Percentiles rank a stretch among this genome's conserved stretches.
Evolutionary conservation across 176 grass and related monocot species (phyloP).

Genomic region (Aegilops sharonensis): DNA sequence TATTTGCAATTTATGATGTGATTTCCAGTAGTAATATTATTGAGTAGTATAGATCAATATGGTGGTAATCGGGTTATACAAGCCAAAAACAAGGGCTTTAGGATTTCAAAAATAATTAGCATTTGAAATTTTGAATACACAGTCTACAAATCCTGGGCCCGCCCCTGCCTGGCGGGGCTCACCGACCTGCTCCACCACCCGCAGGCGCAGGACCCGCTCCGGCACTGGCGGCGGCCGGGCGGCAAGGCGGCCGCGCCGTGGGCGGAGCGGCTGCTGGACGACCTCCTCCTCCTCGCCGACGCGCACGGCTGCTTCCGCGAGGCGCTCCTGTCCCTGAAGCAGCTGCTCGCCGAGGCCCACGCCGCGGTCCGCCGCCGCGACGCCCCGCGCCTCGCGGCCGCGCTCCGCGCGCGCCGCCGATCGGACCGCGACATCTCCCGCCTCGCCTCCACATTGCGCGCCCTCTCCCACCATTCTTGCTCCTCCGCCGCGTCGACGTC

Average conservation of each 20-base stretch:
- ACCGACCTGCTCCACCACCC: conserved; percentile 54
- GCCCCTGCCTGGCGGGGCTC: conserved; percentile 14
- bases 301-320: conserved; percentile 57
- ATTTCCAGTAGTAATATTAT: no score
- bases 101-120: no score
- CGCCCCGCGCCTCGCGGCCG: conserved; percentile 32
- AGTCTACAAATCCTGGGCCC: no score
- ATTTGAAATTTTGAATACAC: no score
- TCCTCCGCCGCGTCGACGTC: neutral
- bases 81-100: no score
- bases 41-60: no score
- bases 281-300: conserved; percentile 60
- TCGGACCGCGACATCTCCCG: conserved; percentile 48
- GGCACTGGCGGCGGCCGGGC: neutral
- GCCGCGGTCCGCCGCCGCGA: conserved; percentile 43
- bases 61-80: no score
- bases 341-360: conserved; percentile 50
- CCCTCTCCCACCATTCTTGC: conserved; percentile 16
- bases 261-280: conserved; percentile 54
- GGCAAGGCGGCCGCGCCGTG: neutral
- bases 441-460: conserved; percentile 42
- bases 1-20: no score
- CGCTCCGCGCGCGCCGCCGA: conserved; percentile 40
- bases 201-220: conserved; percentile 51
- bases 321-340: conserved; percentile 36